Conservation (phyloP, 1,284 basidiomycete species). For the Cutaneotrichosporon dermatis region DNA sequence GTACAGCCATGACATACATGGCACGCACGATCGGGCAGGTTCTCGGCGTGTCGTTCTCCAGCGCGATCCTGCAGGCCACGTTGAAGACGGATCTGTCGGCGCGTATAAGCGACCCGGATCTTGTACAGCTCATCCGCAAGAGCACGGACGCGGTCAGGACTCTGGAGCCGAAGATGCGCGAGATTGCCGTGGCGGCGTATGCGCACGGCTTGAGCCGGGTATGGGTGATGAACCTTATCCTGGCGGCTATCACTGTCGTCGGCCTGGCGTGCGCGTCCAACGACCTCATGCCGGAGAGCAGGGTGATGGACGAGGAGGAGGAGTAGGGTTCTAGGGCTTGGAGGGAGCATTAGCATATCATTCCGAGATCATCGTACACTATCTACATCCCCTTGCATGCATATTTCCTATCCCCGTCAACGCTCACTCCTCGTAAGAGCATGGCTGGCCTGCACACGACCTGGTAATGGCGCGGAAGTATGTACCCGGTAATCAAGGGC, state of each 20-base stretch:
- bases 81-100: constrained; percentile 63
- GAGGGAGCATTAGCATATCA: too few relatives aligned
- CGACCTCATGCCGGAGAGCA: constrained; percentile 27
- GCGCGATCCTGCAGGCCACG: constrained; percentile 71
- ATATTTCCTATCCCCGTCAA: too few relatives aligned
- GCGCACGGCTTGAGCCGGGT: constrained; percentile 74
- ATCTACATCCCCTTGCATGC: too few relatives aligned
- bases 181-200: constrained; percentile 75
- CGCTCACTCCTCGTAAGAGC: too few relatives aligned
- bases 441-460: too few relatives aligned
- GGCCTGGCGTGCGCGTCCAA: constrained; percentile 29
- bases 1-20: constrained; percentile 82
- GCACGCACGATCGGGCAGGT: constrained; percentile 88
- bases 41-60: constrained; percentile 77
- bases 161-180: constrained; percentile 58
- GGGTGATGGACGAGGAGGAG: constrained; percentile 5
- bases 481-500: too few relatives aligned
- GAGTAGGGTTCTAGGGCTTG: not conserved
- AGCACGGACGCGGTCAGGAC: constrained; percentile 71
- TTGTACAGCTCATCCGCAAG: constrained; percentile 61
- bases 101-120: constrained; percentile 64
- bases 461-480: too few relatives aligned
- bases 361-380: too few relatives aligned
- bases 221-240: constrained; percentile 68
- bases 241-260: constrained; percentile 28